Evolutionary conservation across 306 rosid genomes (phyloP), one percentile per base, ranked within the genome.

Genomic region (Prunus mira): DNA sequence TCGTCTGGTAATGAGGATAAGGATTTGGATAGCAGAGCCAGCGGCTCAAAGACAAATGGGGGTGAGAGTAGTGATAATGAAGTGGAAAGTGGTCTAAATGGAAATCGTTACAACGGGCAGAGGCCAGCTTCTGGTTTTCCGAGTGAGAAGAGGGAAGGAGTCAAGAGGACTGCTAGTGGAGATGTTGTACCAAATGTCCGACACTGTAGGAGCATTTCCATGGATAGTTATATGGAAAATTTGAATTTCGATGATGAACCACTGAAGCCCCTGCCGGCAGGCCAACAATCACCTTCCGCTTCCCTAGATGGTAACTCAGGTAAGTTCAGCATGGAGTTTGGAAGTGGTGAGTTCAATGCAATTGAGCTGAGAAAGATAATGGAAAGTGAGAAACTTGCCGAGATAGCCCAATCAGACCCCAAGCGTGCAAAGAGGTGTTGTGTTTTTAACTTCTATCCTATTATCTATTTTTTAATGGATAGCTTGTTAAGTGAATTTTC

Each of bases 21-120:
- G 86, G 89, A 80, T 78, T 68, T 85, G 72, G 85, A 82, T 61
- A 88, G 87, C 81, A 85, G 83, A 71, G 86, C 78, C 13, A 83
- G 87, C 47, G 91, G 86, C 66, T 87, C 93, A 0, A 92, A 87
- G 88, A 88, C 96, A 1, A 82, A 82, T 72, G 88, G 86, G 63
- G 86, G 89, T 65, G 97, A 90, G 62, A 90, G 94, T 78, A 93
- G 97, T 68, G 96, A 93, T 69, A 90, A 89, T 27, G 97, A 93
- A 84, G 96, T 78, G 76, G 96, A 89, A 83, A 93, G 97, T 80
- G 81, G 81, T 50, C 43, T 83, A 9, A 83, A 79, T 73, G 89
- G 83, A 38, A 86, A 77, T 57, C 32, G 69, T 19, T 68, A 43
- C 50, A 19, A 76, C 71, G 55, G 73, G 60, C 85, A 30, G 55